Evolutionary conservation across 1,139 yeast genomes (phyloP).

Genomic region (Kurtzmaniella quercitrusa): DNA sequence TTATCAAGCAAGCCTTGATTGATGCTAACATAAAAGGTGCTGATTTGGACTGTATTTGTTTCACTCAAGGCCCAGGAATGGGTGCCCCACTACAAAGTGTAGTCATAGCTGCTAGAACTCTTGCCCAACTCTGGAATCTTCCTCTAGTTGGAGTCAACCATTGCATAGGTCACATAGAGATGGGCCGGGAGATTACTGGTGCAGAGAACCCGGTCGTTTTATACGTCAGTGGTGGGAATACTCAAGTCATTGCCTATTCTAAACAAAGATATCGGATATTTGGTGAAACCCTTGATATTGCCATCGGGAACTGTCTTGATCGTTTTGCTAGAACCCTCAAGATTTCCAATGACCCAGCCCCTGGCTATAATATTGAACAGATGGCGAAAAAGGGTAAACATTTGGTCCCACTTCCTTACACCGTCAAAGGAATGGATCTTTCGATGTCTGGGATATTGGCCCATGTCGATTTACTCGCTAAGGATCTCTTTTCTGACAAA

Average conservation of each 20-base stretch:
- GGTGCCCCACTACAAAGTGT: slow-evolving; percentile 97
- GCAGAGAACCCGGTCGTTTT: slow-evolving; percentile 93
- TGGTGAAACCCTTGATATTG: slow-evolving; percentile 96
- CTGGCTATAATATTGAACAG: slow-evolving; percentile 96
- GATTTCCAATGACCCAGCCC: slow-evolving; percentile 92
- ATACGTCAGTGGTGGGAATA: slow-evolving; percentile 96
- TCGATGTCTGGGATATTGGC: slow-evolving; percentile 96
- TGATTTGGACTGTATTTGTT: slow-evolving; percentile 86
- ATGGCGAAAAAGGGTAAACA: slow-evolving; percentile 73
- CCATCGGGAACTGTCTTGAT: slow-evolving; percentile 95
- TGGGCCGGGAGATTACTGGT: slow-evolving; percentile 98
- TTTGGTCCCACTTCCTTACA: slow-evolving; percentile 80
- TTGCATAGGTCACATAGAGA: slow-evolving; percentile 96
- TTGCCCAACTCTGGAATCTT: slow-evolving; percentile 72
- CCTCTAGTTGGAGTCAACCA: slow-evolving; percentile 96
- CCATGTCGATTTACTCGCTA: slow-evolving; percentile 74
- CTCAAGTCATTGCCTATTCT: slow-evolving; percentile 96
- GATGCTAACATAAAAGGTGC: slow-evolving; percentile 55
- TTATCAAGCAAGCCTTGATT: slow-evolving; percentile 60
- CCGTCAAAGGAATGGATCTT: slow-evolving; percentile 97
- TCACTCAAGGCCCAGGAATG: slow-evolving; percentile 99
- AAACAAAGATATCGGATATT: slow-evolving; percentile 89
- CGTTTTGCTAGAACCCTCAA: slow-evolving; percentile 87
- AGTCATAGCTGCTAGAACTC: slow-evolving; percentile 86
- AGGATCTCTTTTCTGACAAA: slow-evolving; percentile 53